A percentile compares a stretch with the other conserved stretches of the same genome.
These are phyloP conservation scores for Scutellaria galericulata DNA, from an alignment of 257 asterid genomes.

Conservation along the genomic window DNA sequence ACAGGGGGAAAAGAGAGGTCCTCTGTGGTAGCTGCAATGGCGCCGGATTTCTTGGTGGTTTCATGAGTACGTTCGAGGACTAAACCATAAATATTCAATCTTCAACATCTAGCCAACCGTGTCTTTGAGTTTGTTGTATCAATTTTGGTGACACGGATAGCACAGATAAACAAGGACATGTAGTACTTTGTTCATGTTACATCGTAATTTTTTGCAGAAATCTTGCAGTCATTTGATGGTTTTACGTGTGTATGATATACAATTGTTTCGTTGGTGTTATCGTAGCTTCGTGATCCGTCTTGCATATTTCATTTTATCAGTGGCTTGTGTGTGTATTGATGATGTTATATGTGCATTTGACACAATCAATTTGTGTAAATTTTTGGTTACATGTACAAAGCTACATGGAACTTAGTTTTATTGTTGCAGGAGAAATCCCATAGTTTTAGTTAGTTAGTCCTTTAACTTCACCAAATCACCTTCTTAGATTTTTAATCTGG, in stretches of 20 bases:
- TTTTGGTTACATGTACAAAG: too few species aligned
- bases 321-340: too few species aligned
- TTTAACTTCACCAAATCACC: too few species aligned
- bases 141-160: conserved; percentile 31
- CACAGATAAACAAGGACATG: conserved; percentile 27
- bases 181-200: conserved; percentile 3
- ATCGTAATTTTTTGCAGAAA: conserved; percentile 4
- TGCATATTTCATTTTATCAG: too few species aligned
- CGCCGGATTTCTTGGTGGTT: conserved; percentile 94
- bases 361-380: too few species aligned
- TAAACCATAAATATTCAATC: conserved; percentile 36
- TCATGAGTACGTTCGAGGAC: conserved; percentile 71
- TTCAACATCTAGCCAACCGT: neutral
- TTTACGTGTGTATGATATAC: neutral
- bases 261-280: too few species aligned
- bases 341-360: too few species aligned
- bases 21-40: conserved; percentile 93
- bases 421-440: too few species aligned
- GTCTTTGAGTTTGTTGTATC: conserved; percentile 26
- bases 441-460: too few species aligned
- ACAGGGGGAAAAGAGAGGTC: conserved; percentile 79
- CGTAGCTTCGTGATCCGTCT: too few species aligned
- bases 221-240: conserved; percentile 10
- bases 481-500: too few species aligned
- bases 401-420: too few species aligned